Evolutionary conservation across 2,329 filamentous ascomycete genomes (phyloP), one percentile per base, ranked within the genome.

Genomic region (Knoxdaviesia capensis): DNA sequence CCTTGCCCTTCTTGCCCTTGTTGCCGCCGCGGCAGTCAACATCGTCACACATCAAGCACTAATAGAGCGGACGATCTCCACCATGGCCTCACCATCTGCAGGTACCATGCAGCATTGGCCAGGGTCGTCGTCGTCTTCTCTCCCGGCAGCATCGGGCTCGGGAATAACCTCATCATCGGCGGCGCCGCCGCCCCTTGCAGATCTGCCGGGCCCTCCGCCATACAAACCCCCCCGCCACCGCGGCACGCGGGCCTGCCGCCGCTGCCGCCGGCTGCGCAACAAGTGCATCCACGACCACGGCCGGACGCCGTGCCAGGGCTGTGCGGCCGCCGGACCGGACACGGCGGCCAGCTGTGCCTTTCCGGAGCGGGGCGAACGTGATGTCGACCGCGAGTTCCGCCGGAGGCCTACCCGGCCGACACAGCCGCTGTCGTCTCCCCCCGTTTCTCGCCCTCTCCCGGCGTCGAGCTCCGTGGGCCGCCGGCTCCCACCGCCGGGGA

Each of bases 221-320:
- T 8, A 32, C 7, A 35, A 40, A 34, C 39, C 45, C 7, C 36
- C 42, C 31, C 47, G 44, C 37, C 48, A 47, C 20, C 47, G 50
- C 29, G 47, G 49, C 31, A 45, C 47, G 5, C 45, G 48, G 8
- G 50, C 50, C 31, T 52, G 49, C 44, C 46, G 50, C n/a, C 50
- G 50, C n/a, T 52, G 50, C 43, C 49, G 50, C n/a, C 47, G 50
- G 10, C 42, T 49, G 2, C 46, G 50, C 6, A 47, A 49, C 6
- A 52, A 49, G 43, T 52, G 50, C 41, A 39, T 49, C 28, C 50
- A 52, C 44, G 35, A 45, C 7, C 34, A 41, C 8, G 32, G 35
- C 7, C 7, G 7, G 10, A 48, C 49, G 34, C 50, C 50, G 3
- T 52, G 50, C 33, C 45, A 51, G n/a, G 47, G 46, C 7, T 52